Evolutionary conservation across 495 filamentous ascomycete genomes (phyloP).

Genomic region (Hypomontagnella submonticulosa): DNA sequence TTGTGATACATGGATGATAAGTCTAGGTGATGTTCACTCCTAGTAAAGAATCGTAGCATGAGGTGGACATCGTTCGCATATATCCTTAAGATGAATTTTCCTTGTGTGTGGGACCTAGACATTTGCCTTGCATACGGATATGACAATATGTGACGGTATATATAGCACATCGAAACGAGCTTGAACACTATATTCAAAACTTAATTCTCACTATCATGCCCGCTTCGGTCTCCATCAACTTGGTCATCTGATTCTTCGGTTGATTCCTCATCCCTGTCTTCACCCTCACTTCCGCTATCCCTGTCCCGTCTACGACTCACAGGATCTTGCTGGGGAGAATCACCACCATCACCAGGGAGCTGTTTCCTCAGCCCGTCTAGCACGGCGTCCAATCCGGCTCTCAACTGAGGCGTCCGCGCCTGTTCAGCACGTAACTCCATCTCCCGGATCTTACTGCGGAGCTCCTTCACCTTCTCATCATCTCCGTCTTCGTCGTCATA

Average conservation of each 20-base stretch:
- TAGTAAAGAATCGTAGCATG: too few species aligned
- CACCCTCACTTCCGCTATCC: background rate
- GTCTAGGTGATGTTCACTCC: background rate
- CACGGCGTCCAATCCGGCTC: slow-evolving; percentile 43
- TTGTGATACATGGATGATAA: slow-evolving; percentile 6
- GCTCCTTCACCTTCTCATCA: slow-evolving; percentile 45
- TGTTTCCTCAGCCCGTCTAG: slow-evolving; percentile 46
- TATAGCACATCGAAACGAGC: background rate
- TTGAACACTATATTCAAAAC: slow-evolving; percentile 8
- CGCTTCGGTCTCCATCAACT: slow-evolving; percentile 9
- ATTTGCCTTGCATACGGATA: too few species aligned
- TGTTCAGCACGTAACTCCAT: slow-evolving; percentile 42
- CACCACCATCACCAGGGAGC: slow-evolving; percentile 24
- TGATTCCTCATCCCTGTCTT: slow-evolving; percentile 12
- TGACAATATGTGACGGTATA: background rate
- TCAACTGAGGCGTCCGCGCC: slow-evolving; percentile 44
- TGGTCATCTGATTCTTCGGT: slow-evolving; percentile 17
- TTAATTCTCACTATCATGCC: slow-evolving; percentile 24
- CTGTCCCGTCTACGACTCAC: background rate
- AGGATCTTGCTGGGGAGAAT: background rate
- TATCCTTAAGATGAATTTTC: too few species aligned
- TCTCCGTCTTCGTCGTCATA: slow-evolving; percentile 26
- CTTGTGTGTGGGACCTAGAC: too few species aligned
- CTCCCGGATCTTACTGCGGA: slow-evolving; percentile 47
- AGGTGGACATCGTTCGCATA: too few species aligned